Evolutionary conservation across 2,329 filamentous ascomycete genomes (phyloP).

Genomic region (Teratosphaeria epicoccoides): DNA sequence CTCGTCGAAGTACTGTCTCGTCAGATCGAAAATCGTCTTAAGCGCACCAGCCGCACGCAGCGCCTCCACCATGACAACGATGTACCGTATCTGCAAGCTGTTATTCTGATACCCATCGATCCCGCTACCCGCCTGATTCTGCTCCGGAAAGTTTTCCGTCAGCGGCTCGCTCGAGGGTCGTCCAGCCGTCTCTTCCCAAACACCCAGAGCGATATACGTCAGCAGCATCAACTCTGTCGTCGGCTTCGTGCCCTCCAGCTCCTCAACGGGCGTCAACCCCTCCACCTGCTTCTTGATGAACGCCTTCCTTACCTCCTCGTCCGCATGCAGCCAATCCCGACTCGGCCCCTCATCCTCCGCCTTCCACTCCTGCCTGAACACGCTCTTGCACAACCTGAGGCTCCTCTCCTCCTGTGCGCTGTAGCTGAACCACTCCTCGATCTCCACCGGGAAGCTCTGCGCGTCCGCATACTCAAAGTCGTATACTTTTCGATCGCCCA

Average conservation of each 20-base stretch:
- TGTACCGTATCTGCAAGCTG: conserved; percentile 34
- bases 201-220: conserved; percentile 37
- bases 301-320: conserved; percentile 42
- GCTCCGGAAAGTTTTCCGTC: conserved; percentile 16
- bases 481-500: conserved; percentile 43
- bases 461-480: conserved; percentile 57
- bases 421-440: conserved; percentile 97
- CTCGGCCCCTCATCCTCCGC: conserved; percentile 28
- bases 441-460: conserved; percentile 63
- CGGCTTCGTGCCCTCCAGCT: neutral
- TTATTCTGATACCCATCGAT: conserved; percentile 25
- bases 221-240: conserved; percentile 30
- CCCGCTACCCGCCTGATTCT: conserved; percentile 16
- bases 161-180: conserved; percentile 17
- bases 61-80: conserved; percentile 34
- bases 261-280: conserved; percentile 22
- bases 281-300: conserved; percentile 44
- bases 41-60: conserved; percentile 33
- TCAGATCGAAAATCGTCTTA: conserved; percentile 29
- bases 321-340: conserved; percentile 56
- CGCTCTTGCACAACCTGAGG: conserved; percentile 61
- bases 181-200: conserved; percentile 42
- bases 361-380: conserved; percentile 67
- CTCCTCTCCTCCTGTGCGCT: conserved; percentile 75
- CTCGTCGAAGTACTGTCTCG: conserved; percentile 24